Base-by-base conservation (phyloP, 768 basidiomycete genomes). In the Leucocoprinus birnbaumii region DNA sequence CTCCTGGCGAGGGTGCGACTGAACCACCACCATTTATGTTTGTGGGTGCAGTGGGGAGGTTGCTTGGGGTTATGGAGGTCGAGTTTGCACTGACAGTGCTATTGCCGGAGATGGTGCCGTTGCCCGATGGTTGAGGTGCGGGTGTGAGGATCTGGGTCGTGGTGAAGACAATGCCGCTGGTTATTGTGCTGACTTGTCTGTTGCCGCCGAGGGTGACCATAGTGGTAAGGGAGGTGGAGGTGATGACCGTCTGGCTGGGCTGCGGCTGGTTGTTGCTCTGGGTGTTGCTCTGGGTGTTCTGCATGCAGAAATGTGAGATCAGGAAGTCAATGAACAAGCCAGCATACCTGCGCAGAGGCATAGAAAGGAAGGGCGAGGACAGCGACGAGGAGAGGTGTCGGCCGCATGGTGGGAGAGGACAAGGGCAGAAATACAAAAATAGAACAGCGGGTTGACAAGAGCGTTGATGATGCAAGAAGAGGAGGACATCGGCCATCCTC, bases 1-100 rank as follows among this genome's bases (percentile, higher is more conserved):
- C 68, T 19, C 87, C 87, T 22, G 87, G 88, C 43, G 71, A 67
- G 9, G 87, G 87, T 2, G 87, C 87, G 22, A 81, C 82, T 8
- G 21, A 35, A 13, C 79, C 85, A 10, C 85, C 87, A 34, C 79
- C 86, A 25, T 76, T 66, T 26, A 86, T 68, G 51, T 70, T 65
- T 21, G 83, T 68, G 2, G 86, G 70, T 1, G 87, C 87, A 9
- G 87, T 88, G 6, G 87, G 80, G 8, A 82, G 71, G 51, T 61
- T 69, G 26, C 56, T 55, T n/a, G 77, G 67, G 10, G 68, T 66
- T 2, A 77, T 67, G 3, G n/a, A n/a, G n/a, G 76, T 68, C 1
- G 82, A 62, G 51, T 72, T 73, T 49, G 66, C 66, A 6, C 59
- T 58, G 2, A 56, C 59, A 22, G 53, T 66, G 57, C 52, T 35